Conservation (phyloP, 176 grass and related monocot species). For the Zea mays region DNA sequence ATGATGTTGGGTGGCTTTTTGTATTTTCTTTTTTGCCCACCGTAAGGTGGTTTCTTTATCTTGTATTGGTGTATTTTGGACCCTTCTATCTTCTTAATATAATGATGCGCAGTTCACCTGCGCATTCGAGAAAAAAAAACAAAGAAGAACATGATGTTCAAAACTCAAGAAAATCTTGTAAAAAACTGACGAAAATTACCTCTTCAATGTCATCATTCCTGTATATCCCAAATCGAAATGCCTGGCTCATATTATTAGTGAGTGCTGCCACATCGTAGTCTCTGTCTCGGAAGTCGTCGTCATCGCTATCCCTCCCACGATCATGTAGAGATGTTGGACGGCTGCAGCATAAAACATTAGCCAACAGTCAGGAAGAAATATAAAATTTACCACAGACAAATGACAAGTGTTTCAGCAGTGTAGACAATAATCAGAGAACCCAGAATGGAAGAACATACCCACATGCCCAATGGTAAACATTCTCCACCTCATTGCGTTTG, state of each 20-base stretch:
- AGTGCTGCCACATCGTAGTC: conserved; percentile 86
- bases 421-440: background rate
- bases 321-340: conserved; percentile 77
- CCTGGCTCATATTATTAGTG: conserved; percentile 76
- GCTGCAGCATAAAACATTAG: conserved; percentile 47
- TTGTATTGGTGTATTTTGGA: too few relatives aligned
- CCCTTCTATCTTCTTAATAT: too few relatives aligned
- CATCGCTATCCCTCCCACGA: conserved; percentile 74
- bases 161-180: conserved; percentile 4
- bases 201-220: conserved; percentile 80
- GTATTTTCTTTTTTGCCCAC: too few relatives aligned
- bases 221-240: conserved; percentile 77
- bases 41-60: too few relatives aligned
- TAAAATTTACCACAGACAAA: background rate
- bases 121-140: too few relatives aligned
- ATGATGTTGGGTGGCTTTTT: too few relatives aligned
- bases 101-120: too few relatives aligned
- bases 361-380: conserved; percentile 7
- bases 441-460: conserved; percentile 48
- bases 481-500: conserved; percentile 63
- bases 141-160: background rate
- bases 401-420: background rate
- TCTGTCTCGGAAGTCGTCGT: conserved; percentile 73
- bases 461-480: conserved; percentile 79
- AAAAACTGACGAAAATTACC: conserved; percentile 39